A percentile compares a stretch with the other conserved stretches of the same genome.
These are phyloP conservation scores for Alternaria atra DNA, from an alignment of 2,329 filamentous ascomycete genomes.

Conservation along the genomic window DNA sequence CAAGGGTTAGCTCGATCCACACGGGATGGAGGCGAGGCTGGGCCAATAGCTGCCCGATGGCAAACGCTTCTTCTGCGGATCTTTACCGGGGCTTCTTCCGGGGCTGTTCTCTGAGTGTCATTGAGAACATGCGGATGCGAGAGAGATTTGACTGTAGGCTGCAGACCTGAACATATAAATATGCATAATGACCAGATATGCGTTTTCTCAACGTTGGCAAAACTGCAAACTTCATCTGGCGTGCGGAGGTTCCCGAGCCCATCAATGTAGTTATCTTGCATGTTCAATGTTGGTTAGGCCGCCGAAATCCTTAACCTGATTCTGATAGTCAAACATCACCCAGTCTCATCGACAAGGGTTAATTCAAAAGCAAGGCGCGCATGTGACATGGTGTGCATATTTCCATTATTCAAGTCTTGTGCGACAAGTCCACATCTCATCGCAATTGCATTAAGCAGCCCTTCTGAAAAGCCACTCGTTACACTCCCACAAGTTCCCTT, in stretches of 20 bases:
- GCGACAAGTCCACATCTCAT: neutral
- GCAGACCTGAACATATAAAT: no score
- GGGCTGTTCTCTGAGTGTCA: constrained; percentile 4
- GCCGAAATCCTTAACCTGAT: neutral
- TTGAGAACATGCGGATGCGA: neutral
- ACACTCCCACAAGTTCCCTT: constrained; percentile 1
- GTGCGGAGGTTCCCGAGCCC: neutral
- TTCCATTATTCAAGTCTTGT: constrained; percentile 6
- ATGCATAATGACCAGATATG: no score
- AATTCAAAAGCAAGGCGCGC: constrained; percentile 4
- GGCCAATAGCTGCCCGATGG: constrained; percentile 14
- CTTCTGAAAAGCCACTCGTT: neutral
- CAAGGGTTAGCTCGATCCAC: constrained; percentile 16
- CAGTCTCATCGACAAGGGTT: constrained; percentile 8
- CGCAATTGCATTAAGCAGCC: neutral
- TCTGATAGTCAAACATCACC: constrained; percentile 2
- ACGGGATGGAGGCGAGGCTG: constrained; percentile 17
- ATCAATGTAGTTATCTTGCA: constrained; percentile 1
- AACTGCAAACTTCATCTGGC: neutral
- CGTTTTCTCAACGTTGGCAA: neutral
- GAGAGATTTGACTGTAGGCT: neutral
- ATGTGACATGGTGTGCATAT: constrained; percentile 1
- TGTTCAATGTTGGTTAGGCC: constrained; percentile 5
- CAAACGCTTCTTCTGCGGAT: constrained; percentile 20
- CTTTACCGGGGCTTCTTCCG: constrained; percentile 13